phyloP scores from a whole-genome alignment of 768 basidiomycete species.

The Leccinum variicolor region DNA sequence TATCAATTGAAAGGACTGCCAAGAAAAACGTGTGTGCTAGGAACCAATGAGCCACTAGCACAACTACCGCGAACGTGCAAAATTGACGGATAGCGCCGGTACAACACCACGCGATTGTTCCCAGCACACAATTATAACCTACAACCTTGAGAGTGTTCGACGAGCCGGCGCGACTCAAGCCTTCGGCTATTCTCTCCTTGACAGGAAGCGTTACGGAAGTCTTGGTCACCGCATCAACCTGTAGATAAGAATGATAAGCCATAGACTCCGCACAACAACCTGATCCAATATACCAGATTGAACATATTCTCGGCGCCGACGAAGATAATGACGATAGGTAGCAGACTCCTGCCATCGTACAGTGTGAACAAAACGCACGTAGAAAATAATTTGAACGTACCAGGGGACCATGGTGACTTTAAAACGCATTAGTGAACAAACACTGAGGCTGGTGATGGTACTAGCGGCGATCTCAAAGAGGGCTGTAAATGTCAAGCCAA shows the following conservation, averaged over 20 bases:
- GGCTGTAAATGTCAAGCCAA: constrained; percentile 91
- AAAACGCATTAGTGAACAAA: constrained; percentile 87
- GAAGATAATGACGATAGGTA: constrained; percentile 93
- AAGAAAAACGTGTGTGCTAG: constrained; percentile 95
- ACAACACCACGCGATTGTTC: constrained; percentile 69
- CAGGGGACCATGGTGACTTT: constrained; percentile 88
- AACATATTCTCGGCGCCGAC: constrained; percentile 99
- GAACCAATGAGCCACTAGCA: constrained; percentile 96
- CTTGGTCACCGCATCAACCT: constrained; percentile 82
- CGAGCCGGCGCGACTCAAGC: constrained; percentile 84
- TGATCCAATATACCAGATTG: constrained; percentile 62
- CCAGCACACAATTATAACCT: constrained; percentile 78
- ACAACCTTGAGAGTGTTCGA: constrained; percentile 92
- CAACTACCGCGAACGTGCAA: constrained; percentile 90
- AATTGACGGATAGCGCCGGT: constrained; percentile 87
- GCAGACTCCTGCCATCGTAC: constrained; percentile 57
- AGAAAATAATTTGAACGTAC: constrained; percentile 39
- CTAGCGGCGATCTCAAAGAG: constrained; percentile 88
- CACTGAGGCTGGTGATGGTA: constrained; percentile 90
- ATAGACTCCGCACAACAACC: constrained; percentile 7
- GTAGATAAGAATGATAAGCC: constrained; percentile 25
- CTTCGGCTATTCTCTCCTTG: constrained; percentile 88
- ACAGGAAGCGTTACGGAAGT: constrained; percentile 86
- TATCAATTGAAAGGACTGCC: constrained; percentile 92
- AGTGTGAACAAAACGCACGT: constrained; percentile 6